A percentile compares a stretch with the other conserved stretches of the same genome.
These are phyloP conservation scores for Trypanosomatidae sp. DNA, from an alignment of 208 protist species.

Conservation along the genomic window DNA sequence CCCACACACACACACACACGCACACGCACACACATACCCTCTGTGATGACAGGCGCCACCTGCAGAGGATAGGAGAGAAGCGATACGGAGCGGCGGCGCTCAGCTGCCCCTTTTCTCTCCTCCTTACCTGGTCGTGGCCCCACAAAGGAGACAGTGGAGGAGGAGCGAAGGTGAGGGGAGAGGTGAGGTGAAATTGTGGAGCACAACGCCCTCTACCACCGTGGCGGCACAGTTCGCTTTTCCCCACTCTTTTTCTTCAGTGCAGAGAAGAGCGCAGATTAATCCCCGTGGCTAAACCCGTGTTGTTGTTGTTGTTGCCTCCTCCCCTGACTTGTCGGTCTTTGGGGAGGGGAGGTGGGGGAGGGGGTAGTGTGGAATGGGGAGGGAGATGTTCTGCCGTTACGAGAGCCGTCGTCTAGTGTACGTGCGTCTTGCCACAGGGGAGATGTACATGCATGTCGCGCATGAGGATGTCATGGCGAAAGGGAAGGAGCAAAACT, in stretches of 20 bases:
- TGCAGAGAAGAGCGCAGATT: neutral
- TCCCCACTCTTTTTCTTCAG: neutral
- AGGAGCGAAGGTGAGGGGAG: neutral
- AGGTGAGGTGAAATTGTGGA: neutral
- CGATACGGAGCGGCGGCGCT: too few relatives aligned
- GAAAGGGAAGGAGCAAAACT: neutral
- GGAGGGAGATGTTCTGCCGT: neutral
- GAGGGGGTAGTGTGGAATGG: neutral
- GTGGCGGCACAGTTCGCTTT: neutral
- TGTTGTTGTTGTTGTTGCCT: neutral
- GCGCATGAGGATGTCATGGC: neutral
- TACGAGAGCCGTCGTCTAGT: neutral
- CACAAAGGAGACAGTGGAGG: neutral
- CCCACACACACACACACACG: neutral
- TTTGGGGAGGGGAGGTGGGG: neutral
- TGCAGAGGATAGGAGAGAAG: neutral
- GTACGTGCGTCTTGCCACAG: neutral
- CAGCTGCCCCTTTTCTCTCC: too few relatives aligned
- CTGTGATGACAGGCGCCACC: neutral
- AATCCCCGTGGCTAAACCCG: neutral
- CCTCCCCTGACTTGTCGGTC: neutral
- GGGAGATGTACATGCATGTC: constrained; percentile 1
- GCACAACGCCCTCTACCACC: neutral
- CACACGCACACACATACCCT: too few relatives aligned
- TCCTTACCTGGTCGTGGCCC: too few relatives aligned